Conservation (phyloP, 805 yeast genomes). For the Schizosaccharomyces japonicus region DNA sequence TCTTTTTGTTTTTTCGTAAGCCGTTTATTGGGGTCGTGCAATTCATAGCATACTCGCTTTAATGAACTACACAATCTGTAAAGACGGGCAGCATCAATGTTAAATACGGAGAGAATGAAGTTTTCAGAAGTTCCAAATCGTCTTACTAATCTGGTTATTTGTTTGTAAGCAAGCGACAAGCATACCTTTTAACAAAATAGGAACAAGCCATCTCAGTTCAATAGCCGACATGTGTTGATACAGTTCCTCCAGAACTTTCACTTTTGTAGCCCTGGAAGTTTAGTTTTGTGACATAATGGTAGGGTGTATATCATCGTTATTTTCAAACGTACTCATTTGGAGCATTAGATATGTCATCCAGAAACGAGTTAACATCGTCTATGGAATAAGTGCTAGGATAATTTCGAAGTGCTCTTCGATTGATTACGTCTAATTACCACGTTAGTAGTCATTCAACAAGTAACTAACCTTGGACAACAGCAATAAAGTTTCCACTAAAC, state of each 20-base stretch:
- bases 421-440: slow-evolving; percentile 19
- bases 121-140: slow-evolving; percentile 35
- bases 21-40: slow-evolving; percentile 27
- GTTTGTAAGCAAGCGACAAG: background rate
- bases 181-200: slow-evolving; percentile 34
- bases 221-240: slow-evolving; percentile 30
- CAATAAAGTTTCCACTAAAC: slow-evolving; percentile 25
- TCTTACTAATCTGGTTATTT: slow-evolving; percentile 13
- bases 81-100: slow-evolving; percentile 50
- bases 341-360: slow-evolving; percentile 22
- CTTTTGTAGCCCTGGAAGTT: slow-evolving; percentile 19
- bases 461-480: slow-evolving; percentile 19
- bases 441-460: background rate
- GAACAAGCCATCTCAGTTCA: slow-evolving; percentile 46
- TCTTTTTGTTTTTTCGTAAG: slow-evolving; percentile 19
- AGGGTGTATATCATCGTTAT: background rate
- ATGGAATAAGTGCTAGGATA: slow-evolving; percentile 21
- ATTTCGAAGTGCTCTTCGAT: slow-evolving; percentile 23
- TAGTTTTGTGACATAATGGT: no score
- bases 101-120: slow-evolving; percentile 38
- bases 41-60: slow-evolving; percentile 31
- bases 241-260: slow-evolving; percentile 25
- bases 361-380: slow-evolving; percentile 24
- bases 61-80: slow-evolving; percentile 43
- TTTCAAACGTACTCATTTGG: background rate